phyloP scores from a whole-genome alignment of 192 early-diverging fungal species.

The Anaeromyces robustus region DNA sequence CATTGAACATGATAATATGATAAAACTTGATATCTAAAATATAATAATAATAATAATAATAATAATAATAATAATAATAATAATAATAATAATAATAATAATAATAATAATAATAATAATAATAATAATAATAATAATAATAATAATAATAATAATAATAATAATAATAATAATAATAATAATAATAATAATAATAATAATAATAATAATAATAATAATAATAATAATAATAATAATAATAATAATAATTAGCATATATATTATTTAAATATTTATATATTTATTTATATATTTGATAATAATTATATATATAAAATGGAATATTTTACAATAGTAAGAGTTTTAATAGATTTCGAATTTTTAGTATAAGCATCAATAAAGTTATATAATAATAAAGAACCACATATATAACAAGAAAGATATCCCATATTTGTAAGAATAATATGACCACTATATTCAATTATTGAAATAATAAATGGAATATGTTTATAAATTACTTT shows the following conservation, averaged over 20 bases:
- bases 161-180: not conserved
- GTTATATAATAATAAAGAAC: not conserved
- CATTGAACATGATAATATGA: not conserved
- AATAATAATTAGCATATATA: too few relatives aligned
- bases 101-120: too few relatives aligned
- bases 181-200: too few relatives aligned
- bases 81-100: too few relatives aligned
- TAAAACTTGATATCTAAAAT: not conserved
- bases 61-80: too few relatives aligned
- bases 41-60: not conserved
- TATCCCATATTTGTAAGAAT: not conserved
- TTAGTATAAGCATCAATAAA: not conserved
- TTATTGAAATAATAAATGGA: not conserved
- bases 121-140: too few relatives aligned
- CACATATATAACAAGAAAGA: not conserved
- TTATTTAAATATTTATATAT: too few relatives aligned
- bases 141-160: too few relatives aligned
- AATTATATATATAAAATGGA: too few relatives aligned
- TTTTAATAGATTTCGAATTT: not conserved
- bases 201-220: too few relatives aligned
- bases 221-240: too few relatives aligned
- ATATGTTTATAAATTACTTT: not conserved
- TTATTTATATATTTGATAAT: too few relatives aligned
- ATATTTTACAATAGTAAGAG: not conserved
- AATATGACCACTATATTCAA: not conserved